Evolutionary conservation across 805 yeast species (phyloP).

Genomic region (Ogataea nonfermentans): DNA sequence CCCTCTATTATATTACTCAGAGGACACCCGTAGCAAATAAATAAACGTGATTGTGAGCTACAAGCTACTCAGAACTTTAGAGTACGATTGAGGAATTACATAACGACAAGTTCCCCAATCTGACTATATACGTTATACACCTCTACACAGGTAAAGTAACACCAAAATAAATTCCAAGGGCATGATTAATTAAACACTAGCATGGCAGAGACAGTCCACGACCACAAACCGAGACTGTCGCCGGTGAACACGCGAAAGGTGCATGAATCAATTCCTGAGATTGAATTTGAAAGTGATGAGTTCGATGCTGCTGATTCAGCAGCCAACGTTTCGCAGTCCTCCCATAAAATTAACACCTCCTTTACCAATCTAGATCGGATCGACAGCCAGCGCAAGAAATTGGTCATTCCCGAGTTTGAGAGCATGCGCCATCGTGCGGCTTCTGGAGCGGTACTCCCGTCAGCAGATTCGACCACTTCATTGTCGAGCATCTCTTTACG

Average conservation of each 20-base stretch:
- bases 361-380: constrained; percentile 7
- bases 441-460: constrained; percentile 21
- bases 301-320: not conserved
- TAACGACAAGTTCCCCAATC: too few relatives aligned
- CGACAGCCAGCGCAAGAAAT: constrained; percentile 16
- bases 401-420: constrained; percentile 24
- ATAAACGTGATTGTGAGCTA: too few relatives aligned
- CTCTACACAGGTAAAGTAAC: not conserved
- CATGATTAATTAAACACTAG: not conserved
- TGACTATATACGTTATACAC: not conserved
- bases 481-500: constrained; percentile 16
- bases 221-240: not conserved
- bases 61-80: too few relatives aligned
- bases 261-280: not conserved
- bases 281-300: not conserved
- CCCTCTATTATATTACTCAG: too few relatives aligned
- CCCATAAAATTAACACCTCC: constrained; percentile 1
- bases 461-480: constrained; percentile 18
- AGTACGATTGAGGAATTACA: too few relatives aligned
- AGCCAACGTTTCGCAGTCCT: not conserved
- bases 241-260: not conserved
- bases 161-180: not conserved
- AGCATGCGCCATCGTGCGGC: constrained; percentile 25
- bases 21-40: too few relatives aligned
- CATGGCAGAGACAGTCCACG: constrained; percentile 6